phyloP scores from a whole-genome alignment of 257 asterid species.

The Knoxia roxburghii region DNA sequence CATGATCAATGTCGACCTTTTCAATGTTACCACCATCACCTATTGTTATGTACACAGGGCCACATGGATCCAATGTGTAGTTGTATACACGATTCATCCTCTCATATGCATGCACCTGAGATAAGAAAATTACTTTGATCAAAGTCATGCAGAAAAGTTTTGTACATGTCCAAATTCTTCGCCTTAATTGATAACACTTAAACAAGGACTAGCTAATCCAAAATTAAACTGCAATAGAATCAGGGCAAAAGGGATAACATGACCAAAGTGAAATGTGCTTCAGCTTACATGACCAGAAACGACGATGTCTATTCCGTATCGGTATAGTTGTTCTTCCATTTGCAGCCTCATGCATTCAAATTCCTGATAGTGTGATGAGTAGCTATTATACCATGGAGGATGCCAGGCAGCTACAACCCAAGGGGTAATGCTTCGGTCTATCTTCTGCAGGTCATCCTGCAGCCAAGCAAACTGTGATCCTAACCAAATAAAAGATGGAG shows the following conservation, averaged over 20 bases:
- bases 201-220: not conserved
- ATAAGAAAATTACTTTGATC: not conserved
- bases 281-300: conserved; percentile 79
- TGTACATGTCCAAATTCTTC: no score
- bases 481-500: conserved; percentile 17
- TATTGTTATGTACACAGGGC: conserved; percentile 68
- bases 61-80: conserved; percentile 65
- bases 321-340: conserved; percentile 66
- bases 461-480: conserved; percentile 83
- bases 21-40: conserved; percentile 97
- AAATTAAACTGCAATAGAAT: not conserved
- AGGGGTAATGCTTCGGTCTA: conserved; percentile 53
- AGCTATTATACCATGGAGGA: conserved; percentile 91
- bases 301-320: conserved; percentile 57
- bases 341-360: conserved; percentile 86
- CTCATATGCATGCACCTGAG: conserved; percentile 74
- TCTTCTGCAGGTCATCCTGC: conserved; percentile 45
- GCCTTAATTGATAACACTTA: not conserved
- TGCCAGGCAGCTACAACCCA: conserved; percentile 90
- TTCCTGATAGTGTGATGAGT: conserved; percentile 82
- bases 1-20: conserved; percentile 65
- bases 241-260: not conserved
- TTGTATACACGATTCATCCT: conserved; percentile 75
- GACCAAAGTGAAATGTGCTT: not conserved
- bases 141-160: not conserved